Evolutionary conservation across 1,284 basidiomycete species (phyloP).

Genomic region (Neolentinus lepideus): DNA sequence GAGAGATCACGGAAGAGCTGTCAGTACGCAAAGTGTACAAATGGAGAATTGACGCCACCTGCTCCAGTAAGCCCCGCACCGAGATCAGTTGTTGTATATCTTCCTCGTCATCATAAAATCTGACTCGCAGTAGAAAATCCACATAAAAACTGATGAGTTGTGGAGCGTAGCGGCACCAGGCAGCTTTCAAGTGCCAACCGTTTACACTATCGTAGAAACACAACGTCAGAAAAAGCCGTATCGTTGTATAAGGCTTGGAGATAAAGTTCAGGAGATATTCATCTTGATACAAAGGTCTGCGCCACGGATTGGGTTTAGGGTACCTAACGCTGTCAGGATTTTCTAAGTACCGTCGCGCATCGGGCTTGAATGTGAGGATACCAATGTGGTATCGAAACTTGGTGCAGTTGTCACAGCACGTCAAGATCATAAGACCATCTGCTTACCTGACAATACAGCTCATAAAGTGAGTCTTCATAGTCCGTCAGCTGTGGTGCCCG

Average conservation of each 20-base stretch:
- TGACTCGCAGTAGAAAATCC: conserved; percentile 48
- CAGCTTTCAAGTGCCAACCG: conserved; percentile 37
- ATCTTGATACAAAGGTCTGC: conserved; percentile 14
- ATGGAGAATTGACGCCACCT: no score
- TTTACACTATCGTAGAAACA: conserved; percentile 57
- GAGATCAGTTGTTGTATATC: conserved; percentile 5
- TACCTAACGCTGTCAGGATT: background rate
- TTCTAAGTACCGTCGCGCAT: background rate
- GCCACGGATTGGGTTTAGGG: background rate
- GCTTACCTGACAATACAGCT: background rate
- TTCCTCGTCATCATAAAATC: conserved; percentile 8
- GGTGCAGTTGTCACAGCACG: background rate
- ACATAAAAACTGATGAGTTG: conserved; percentile 56
- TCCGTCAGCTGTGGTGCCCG: background rate
- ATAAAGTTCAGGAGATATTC: conserved; percentile 44
- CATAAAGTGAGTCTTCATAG: background rate
- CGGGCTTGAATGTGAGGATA: background rate
- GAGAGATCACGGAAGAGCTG: no score
- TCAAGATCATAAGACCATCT: no score
- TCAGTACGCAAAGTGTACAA: no score
- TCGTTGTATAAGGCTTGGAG: conserved; percentile 41
- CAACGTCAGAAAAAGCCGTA: conserved; percentile 57
- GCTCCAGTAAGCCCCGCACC: background rate
- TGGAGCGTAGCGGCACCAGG: conserved; percentile 32
- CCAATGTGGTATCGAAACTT: background rate